Evolutionary conservation across 2,329 filamentous ascomycete species (phyloP), one percentile per base, ranked within the genome.

Genomic region (Diatrype stigma): DNA sequence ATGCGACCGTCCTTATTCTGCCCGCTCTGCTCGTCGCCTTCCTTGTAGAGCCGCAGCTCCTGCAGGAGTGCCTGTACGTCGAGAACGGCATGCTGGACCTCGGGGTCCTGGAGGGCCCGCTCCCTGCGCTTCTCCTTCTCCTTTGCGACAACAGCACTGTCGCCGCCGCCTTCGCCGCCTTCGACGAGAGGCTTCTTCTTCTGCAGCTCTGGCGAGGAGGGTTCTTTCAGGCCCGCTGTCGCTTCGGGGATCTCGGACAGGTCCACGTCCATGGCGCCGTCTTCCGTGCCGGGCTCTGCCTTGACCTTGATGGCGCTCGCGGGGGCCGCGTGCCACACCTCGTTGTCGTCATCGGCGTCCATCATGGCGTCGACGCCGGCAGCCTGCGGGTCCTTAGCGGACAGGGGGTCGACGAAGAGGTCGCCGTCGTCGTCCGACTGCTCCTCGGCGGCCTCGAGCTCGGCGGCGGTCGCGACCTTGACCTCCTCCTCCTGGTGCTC

Each of bases 401-500:
- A 67, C 1, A 44, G 40, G 21, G 63, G 68, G 23, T 75, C 70
- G 7, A 78, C 69, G 62, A 73, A 78, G 6, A 78, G 68, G 37
- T 73, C 73, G 32, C 76, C 73, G 50, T 76, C 73, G 40, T 74
- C 71, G 42, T 69, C 72, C 0, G 70, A 60, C 48, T 66, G 59
- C 2, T 75, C 73, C 51, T 82, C 77, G 47, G 77, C 74, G 0
- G 78, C 79, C 56, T 81, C 77, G 12, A 82, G 70, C 56, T 84
- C 80, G 35, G 78, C 79, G n/a, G 77, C 76, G 0, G 78, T 81
- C 11, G 79, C 76, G 45, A 82, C 76, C 48, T 77, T 70, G 28
- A 80, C 65, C n/a, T 74, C 76, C 22, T 75, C 69, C 16, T 81
- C 76, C 61, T 80, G 76, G 58, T 80, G 77, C 56, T 80, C 75